Base-by-base conservation (phyloP, 768 basidiomycete genomes). In the Lactarius evosmus region DNA sequence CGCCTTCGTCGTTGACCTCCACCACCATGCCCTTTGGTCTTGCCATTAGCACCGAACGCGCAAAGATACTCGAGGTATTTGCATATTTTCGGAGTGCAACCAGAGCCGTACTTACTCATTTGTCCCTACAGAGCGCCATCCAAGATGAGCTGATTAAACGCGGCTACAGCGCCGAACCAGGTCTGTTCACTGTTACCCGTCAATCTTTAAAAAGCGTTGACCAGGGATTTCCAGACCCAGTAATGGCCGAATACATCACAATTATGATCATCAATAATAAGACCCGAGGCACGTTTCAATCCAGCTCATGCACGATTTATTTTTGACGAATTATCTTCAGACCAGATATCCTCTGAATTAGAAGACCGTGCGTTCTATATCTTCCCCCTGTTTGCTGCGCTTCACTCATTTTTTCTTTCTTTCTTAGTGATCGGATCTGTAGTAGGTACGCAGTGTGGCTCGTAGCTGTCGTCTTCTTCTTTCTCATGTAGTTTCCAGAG, bases 181-280 rank as follows among this genome's bases (percentile, higher is more conserved):
- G 90, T 90, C 67, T 66, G 82, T 78, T 71, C 72, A 63, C 62
- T 67, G 57, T 58, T 56, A 46, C 58, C 22, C 51, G 51, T 44
- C 38, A 46, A 25, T 32, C 11, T 25, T 29, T 12, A 56, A 49
- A 34, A 60, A 19, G 44, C 33, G 27, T 52, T 66, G 22, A 60
- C 30, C 6, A 36, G 2, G 58, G 4, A 12, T 58, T 53, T 62
- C 5, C 69, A 91, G 92, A 95, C 75, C 85, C 86, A 16, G 91
- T 93, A 69, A 93, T 95, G 91, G 91, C 93, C 3, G 93, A 95
- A 75, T 95, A 93, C 71, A 93, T 95, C 62, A 93, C 91, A 22
- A 95, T 95, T 63, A 94, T 95, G 93, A 83, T 95, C 53, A 93
- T 94, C 68, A 95, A 95, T 73, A 90, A 91, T 75, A 95, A 95